A percentile compares a stretch with the other conserved stretches of the same genome.
Evolutionary conservation across 331 rosid species (phyloP).

Genomic region (Phaseolus coccineus): DNA sequence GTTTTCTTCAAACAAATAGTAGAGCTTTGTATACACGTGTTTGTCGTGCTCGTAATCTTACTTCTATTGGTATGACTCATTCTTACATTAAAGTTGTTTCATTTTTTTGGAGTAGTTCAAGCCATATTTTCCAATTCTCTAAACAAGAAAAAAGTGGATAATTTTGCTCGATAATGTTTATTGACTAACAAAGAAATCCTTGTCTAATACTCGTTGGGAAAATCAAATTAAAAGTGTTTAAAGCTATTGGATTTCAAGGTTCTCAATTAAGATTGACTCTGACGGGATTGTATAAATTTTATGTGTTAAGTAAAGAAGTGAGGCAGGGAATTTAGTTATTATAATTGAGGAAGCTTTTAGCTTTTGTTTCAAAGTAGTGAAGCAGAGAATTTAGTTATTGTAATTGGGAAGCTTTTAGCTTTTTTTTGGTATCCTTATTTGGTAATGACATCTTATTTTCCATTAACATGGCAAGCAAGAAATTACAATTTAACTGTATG

Average conservation of each 20-base stretch:
- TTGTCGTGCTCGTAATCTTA: neutral
- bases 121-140: neutral
- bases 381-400: too few species aligned
- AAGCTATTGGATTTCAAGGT: neutral
- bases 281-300: neutral
- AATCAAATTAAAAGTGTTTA: neutral
- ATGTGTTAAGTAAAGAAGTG: neutral
- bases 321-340: too few species aligned
- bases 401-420: too few species aligned
- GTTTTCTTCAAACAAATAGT: too few species aligned
- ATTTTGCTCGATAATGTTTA: neutral
- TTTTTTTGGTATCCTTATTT: too few species aligned
- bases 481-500: too few species aligned
- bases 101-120: neutral
- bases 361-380: too few species aligned
- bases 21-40: neutral
- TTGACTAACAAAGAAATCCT: neutral
- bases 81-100: neutral
- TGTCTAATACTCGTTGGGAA: neutral
- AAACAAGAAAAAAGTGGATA: neutral
- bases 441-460: too few species aligned
- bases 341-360: too few species aligned
- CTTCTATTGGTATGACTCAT: neutral
- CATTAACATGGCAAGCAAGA: too few species aligned
- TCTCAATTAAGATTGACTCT: neutral